Evolutionary conservation across 2,329 filamentous ascomycete genomes (phyloP).

Genomic region (Myriosclerotinia duriaeana): DNA sequence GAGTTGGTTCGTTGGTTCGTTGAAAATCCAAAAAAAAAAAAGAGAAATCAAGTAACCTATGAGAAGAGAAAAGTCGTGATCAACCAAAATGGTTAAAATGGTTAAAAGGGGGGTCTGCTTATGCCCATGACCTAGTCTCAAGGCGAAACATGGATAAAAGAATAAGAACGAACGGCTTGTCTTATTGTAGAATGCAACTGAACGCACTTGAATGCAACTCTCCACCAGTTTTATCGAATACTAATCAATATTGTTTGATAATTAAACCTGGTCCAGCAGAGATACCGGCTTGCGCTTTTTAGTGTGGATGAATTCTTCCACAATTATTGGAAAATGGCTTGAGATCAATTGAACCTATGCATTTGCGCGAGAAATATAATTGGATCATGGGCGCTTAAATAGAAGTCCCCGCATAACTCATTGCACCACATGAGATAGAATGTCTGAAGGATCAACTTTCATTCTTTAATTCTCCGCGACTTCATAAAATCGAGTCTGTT

Average conservation of each 20-base stretch:
- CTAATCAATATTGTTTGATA: conserved; percentile 7
- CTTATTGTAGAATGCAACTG: conserved; percentile 19
- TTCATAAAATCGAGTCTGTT: background rate
- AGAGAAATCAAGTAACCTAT: background rate
- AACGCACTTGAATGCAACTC: conserved; percentile 14
- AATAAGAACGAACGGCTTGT: conserved; percentile 18
- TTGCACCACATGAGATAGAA: conserved; percentile 17
- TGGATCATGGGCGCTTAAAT: conserved; percentile 23
- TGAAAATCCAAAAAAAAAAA: background rate
- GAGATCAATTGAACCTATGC: conserved; percentile 21
- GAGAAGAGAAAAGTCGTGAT: background rate
- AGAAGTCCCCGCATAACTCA: conserved; percentile 18
- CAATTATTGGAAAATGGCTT: conserved; percentile 22
- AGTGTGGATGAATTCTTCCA: conserved; percentile 22
- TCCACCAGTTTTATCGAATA: conserved; percentile 18
- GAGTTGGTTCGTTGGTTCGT: background rate
- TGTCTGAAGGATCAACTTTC: conserved; percentile 14
- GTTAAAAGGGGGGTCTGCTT: conserved; percentile 14
- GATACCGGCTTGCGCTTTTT: conserved; percentile 13
- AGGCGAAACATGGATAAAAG: conserved; percentile 14
- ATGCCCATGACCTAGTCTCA: conserved; percentile 20
- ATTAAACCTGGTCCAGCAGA: conserved; percentile 14
- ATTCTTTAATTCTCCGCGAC: conserved; percentile 19
- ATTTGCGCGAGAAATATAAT: conserved; percentile 20
- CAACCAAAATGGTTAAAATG: background rate